Evolutionary conservation across 768 basidiomycete genomes (phyloP), one percentile per base, ranked within the genome.

Genomic region (Rhodosporidiobolus sp.): DNA sequence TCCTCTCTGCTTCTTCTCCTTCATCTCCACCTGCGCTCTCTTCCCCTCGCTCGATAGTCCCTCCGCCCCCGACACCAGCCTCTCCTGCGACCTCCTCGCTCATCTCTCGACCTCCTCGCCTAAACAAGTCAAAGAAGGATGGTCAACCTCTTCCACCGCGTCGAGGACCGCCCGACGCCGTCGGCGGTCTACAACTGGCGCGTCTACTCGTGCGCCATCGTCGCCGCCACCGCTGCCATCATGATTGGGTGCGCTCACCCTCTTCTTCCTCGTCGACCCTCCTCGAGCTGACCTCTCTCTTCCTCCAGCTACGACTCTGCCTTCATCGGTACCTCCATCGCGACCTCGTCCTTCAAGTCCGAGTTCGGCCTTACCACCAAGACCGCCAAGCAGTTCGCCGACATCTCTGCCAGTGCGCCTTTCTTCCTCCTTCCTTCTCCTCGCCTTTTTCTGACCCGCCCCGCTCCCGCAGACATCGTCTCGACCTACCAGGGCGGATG

Each of bases 401-500:
- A 79, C 56, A 81, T 84, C 65, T 83, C 82, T 9, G 82, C 84
- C n/a, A 86, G 85, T 55, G 4, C 54, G 54, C 30, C 52, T 24
- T 77, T 85, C 50, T 85, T 84, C 78, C 38, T 7, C 38, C 14
- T 76, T 78, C 62, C 62, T 84, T 48, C 83, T 83, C 26, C n/a
- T n/a, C 49, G 6, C 49, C 34, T 17, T 22, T 6, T 53, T 12
- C 54, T 55, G 30, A 55, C 54, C 30, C 54, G 4, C 7, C 54
- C n/a, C 54, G 30, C 54, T 16, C 20, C 20, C 34, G 34, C 55
- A 35, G 34, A 65, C 64, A 82, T 85, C 48, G 84, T 85, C 24
- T 84, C 84, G 24, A 77, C 82, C 19, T 69, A 69, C 63, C 74
- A 77, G 45, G 90, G 88, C 26, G 91, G 91, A 71, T 92, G 90